Conservation (phyloP, 352 stramenopile species). For the Plasmopara muralis region DNA sequence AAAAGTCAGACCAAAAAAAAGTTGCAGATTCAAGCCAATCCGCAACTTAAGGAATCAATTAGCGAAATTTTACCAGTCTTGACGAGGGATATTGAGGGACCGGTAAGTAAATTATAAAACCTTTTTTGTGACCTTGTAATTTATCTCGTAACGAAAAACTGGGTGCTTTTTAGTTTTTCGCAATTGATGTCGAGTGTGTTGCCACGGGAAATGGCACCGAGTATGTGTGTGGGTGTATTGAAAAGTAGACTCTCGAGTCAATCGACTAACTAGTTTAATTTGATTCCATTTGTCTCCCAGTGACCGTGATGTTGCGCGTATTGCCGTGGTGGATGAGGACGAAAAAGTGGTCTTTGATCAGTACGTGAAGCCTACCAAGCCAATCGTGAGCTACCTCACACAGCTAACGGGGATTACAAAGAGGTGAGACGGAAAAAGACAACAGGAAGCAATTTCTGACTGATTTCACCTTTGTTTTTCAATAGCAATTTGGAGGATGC, state of each 20-base stretch:
- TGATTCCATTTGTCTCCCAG: constrained; percentile 16
- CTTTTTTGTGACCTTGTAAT: constrained; percentile 2
- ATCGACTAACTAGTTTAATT: no score
- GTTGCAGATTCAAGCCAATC: constrained; percentile 64
- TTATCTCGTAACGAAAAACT: not conserved
- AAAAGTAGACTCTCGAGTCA: no score
- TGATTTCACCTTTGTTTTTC: constrained; percentile 3
- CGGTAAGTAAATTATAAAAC: constrained; percentile 24
- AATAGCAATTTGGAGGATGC: constrained; percentile 57
- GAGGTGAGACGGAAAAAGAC: constrained; percentile 28
- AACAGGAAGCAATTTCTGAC: not conserved
- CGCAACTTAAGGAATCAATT: constrained; percentile 62
- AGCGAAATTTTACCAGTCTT: constrained; percentile 71
- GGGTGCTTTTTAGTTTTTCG: constrained; percentile 62
- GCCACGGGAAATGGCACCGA: constrained; percentile 74
- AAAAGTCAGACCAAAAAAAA: constrained; percentile 20
- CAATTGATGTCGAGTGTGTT: constrained; percentile 92
- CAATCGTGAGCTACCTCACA: constrained; percentile 88
- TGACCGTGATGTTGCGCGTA: constrained; percentile 85
- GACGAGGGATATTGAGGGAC: constrained; percentile 70
- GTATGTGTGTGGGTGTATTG: constrained; percentile 27
- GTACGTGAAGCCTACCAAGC: constrained; percentile 81
- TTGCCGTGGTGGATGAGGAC: constrained; percentile 85
- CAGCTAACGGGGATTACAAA: constrained; percentile 84
- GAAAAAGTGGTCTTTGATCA: constrained; percentile 83